These are phyloP conservation scores for Salvia sclarea DNA, from an alignment of 305 asterid genomes.

Conservation along the genomic window DNA sequence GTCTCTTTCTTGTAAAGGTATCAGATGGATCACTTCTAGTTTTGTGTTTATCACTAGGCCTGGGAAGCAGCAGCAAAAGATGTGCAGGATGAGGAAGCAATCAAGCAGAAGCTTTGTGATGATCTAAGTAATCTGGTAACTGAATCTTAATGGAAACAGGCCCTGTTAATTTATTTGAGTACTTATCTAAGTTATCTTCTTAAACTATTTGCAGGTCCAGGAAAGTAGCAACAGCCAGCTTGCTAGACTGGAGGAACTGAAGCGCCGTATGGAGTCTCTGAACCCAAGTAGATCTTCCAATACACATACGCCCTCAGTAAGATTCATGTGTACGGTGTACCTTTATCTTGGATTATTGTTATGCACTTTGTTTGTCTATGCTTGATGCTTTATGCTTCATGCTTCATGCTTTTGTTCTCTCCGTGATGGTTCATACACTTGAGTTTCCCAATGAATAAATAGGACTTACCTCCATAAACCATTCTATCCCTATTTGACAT, in stretches of 20 bases:
- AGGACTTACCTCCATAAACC: not conserved
- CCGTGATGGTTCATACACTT: not conserved
- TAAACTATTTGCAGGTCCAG: slow-evolving; percentile 56
- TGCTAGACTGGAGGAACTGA: slow-evolving; percentile 86
- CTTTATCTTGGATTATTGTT: slow-evolving; percentile 16
- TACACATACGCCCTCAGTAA: slow-evolving; percentile 46
- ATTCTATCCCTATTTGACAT: slow-evolving; percentile 3
- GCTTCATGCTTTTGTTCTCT: slow-evolving; percentile 19
- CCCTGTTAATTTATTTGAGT: not conserved
- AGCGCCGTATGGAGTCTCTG: slow-evolving; percentile 82
- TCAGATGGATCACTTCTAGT: slow-evolving; percentile 21
- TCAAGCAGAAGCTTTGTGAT: slow-evolving; percentile 83
- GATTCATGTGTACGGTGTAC: slow-evolving; percentile 34
- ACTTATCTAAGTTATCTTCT: slow-evolving; percentile 15
- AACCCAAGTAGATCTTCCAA: slow-evolving; percentile 76
- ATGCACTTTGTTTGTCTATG: not conserved
- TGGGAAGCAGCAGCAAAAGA: slow-evolving; percentile 86
- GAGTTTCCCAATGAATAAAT: slow-evolving; percentile 22
- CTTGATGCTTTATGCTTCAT: slow-evolving; percentile 13
- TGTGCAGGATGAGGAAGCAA: slow-evolving; percentile 83
- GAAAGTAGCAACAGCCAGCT: slow-evolving; percentile 78
- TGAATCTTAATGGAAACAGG: slow-evolving; percentile 1
- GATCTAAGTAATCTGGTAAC: slow-evolving; percentile 75
- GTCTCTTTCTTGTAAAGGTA: not conserved
- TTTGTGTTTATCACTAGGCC: slow-evolving; percentile 48